Percentiles rank a stretch among this genome's conserved stretches.
Evolutionary conservation across 83 land plant species (phyloP).

Genomic region (Picea engelmannii): DNA sequence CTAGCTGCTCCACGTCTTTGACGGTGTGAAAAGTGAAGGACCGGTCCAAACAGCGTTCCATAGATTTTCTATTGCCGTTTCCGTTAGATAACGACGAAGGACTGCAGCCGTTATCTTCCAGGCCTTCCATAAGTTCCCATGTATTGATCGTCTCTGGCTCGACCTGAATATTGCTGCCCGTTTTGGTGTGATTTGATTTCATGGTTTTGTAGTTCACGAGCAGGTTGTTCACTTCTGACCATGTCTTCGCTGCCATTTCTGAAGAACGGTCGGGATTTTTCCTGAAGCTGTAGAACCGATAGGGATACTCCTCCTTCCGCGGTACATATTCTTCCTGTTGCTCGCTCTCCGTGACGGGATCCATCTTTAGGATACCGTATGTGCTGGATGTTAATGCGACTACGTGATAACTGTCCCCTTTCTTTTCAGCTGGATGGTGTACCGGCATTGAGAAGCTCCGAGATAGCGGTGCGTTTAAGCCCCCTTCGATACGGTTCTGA

Average conservation of each 20-base stretch:
- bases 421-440: slow-evolving; percentile 25
- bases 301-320: not conserved
- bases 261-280: slow-evolving; percentile 12
- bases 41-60: slow-evolving; percentile 18
- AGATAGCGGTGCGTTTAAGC: slow-evolving; percentile 16
- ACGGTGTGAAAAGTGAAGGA: slow-evolving; percentile 64
- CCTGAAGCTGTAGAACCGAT: not conserved
- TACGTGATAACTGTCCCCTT: slow-evolving; percentile 37
- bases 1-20: slow-evolving; percentile 18
- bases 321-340: not conserved
- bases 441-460: slow-evolving; percentile 44
- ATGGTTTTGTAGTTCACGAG: slow-evolving; percentile 27
- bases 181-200: slow-evolving; percentile 38
- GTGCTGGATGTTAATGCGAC: slow-evolving; percentile 61
- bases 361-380: slow-evolving; percentile 49
- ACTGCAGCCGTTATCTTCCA: slow-evolving; percentile 47
- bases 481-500: slow-evolving; percentile 22
- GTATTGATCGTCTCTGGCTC: slow-evolving; percentile 69
- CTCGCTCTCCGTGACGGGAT: slow-evolving; percentile 5
- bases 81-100: not conserved
- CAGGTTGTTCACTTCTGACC: slow-evolving; percentile 32
- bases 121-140: slow-evolving; percentile 80
- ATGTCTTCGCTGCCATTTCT: slow-evolving; percentile 37
- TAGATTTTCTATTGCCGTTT: not conserved
- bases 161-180: slow-evolving; percentile 34